These are phyloP conservation scores for Umbelopsis ramanniana DNA, from an alignment of 192 early-diverging fungal genomes.

Conservation along the genomic window DNA sequence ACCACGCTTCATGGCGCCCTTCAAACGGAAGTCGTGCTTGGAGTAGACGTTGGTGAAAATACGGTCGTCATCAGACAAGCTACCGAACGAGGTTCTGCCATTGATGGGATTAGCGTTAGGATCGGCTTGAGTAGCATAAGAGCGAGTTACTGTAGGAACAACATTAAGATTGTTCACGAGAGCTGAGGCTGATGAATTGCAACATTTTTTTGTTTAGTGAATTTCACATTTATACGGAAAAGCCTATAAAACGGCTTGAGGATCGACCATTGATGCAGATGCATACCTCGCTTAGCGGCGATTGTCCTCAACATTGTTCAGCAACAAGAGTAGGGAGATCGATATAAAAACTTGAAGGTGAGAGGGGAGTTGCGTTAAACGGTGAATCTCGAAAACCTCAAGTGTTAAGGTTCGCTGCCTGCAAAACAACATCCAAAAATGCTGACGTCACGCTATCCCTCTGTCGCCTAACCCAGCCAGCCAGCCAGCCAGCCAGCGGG, in stretches of 20 bases:
- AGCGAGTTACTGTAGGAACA: slow-evolving; percentile 40
- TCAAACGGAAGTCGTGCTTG: slow-evolving; percentile 86
- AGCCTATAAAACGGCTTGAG: too few relatives aligned
- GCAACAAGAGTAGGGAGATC: slow-evolving; percentile 31
- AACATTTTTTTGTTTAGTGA: background rate
- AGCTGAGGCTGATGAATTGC: slow-evolving; percentile 15
- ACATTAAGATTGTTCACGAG: slow-evolving; percentile 32
- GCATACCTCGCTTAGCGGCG: slow-evolving; percentile 36
- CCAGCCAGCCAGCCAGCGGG: too few relatives aligned
- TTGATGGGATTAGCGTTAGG: slow-evolving; percentile 49
- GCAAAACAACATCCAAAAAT: slow-evolving; percentile 16
- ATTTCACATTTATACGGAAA: too few relatives aligned
- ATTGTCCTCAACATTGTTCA: slow-evolving; percentile 40
- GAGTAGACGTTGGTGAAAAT: slow-evolving; percentile 99
- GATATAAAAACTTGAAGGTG: slow-evolving; percentile 9
- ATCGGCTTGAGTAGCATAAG: slow-evolving; percentile 39
- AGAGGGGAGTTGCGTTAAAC: slow-evolving; percentile 11
- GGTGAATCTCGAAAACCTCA: slow-evolving; percentile 13
- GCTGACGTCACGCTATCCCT: background rate
- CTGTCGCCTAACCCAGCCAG: too few relatives aligned
- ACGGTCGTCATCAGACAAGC: slow-evolving; percentile 88
- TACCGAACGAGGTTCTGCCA: slow-evolving; percentile 59
- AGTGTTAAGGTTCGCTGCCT: background rate
- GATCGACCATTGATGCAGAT: background rate
- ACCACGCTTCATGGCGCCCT: slow-evolving; percentile 92